phyloP scores from a whole-genome alignment of 331 rosid genomes.

The Rosa hybrid region DNA sequence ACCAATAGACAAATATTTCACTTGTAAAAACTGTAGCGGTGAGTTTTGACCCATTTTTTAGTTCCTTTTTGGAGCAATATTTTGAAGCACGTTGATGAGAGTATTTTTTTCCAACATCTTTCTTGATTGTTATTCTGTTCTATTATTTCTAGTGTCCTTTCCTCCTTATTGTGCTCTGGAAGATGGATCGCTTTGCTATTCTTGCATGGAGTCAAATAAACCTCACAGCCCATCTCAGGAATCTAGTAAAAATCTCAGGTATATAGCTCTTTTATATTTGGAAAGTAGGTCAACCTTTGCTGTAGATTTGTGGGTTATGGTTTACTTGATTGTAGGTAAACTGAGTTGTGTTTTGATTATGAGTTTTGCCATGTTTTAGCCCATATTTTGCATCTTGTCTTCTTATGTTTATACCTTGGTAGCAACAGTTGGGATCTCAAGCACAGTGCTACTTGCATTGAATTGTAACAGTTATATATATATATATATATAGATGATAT shows the following conservation, averaged over 20 bases:
- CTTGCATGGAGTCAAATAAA: conserved; percentile 61
- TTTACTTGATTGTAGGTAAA: neutral
- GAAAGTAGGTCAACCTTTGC: neutral
- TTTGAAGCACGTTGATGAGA: neutral
- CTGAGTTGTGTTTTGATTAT: neutral
- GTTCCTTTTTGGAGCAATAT: conserved; percentile 11
- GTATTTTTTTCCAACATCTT: neutral
- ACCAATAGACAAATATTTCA: conserved; percentile 63
- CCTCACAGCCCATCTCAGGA: conserved; percentile 35
- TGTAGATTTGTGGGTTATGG: neutral
- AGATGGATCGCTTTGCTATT: conserved; percentile 65
- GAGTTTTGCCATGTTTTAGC: neutral
- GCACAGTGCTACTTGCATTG: neutral
- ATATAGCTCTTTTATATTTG: conserved; percentile 19
- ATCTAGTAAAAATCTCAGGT: conserved; percentile 58
- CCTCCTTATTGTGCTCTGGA: conserved; percentile 58
- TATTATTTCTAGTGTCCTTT: conserved; percentile 53
- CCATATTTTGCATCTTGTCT: neutral
- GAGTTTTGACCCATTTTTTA: conserved; percentile 22
- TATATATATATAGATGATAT: neutral
- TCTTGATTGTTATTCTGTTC: conserved; percentile 22
- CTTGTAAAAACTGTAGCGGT: conserved; percentile 87
- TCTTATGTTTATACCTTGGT: neutral
- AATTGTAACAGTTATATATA: neutral
- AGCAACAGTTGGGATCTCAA: neutral